Evolutionary conservation across 495 filamentous ascomycete species (phyloP), one percentile per base, ranked within the genome.

Genomic region (Monascus purpureus): DNA sequence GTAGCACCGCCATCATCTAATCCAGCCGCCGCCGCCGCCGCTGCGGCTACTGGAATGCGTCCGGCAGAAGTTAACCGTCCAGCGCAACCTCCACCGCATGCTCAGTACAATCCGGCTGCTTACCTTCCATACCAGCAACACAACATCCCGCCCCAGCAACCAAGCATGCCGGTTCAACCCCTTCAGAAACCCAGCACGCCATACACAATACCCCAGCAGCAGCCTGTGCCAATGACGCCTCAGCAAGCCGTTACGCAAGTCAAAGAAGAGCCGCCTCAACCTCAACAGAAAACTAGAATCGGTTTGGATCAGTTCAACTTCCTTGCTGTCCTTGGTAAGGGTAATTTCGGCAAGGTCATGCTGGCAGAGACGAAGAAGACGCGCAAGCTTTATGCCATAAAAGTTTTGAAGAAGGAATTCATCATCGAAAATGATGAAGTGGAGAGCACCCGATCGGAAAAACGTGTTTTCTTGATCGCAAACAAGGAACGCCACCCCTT

Each of bases 291-390:
- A 28, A 58, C 73, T 38, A 66, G 90, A 34, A 95, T 99, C 47
- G 90, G 90, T 18, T 66, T 99, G 28, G 90, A 96, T 53, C 86
- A 96, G 53, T 99, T 99, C 67, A 99, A 99, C 50, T 99, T 99
- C 72, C 70, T 99, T 40, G 90, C 90, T 36, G 90, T 99, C 41
- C 77, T 99, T 41, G 90, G 90, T 41, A 99, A 99, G 55, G 90
- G 90, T 60, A 99, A 99, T 53, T 99, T 99, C 49, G 90, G 90
- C 55, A 99, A 99, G 64, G 90, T 99, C 61, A 99, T 99, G 90
- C 60, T 99, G 44, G 90, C 90, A 6, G 90, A 99, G 59, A 94
- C 90, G 3, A 99, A 99, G 64, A 72, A 74, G 26, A 70, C 77
- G 14, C 83, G 86, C 51, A 80, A 90, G 51, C 65, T 99, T 18